Evolutionary conservation across 2,329 filamentous ascomycete genomes (phyloP).

Genomic region (Apiospora saccharicola): DNA sequence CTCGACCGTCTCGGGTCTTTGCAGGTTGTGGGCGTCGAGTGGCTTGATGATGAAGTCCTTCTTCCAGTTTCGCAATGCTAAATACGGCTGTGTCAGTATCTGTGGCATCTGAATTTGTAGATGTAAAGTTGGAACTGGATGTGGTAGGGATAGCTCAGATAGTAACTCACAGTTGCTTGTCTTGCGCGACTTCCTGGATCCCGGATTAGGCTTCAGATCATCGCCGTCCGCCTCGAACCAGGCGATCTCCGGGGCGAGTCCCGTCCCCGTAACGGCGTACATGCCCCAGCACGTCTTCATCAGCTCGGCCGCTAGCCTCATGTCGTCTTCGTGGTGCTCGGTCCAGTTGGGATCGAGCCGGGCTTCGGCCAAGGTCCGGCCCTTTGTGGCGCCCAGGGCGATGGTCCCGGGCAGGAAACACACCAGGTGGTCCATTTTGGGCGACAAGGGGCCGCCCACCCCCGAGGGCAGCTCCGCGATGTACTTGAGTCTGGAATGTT

Average conservation of each 20-base stretch:
- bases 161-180: neutral
- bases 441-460: slow-evolving; percentile 68
- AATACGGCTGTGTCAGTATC: neutral
- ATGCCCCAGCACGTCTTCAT: slow-evolving; percentile 99
- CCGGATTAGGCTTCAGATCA: slow-evolving; percentile 55
- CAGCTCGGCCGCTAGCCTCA: slow-evolving; percentile 85
- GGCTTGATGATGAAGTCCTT: slow-evolving; percentile 80
- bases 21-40: slow-evolving; percentile 89
- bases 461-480: slow-evolving; percentile 86
- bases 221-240: slow-evolving; percentile 82
- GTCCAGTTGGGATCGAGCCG: slow-evolving; percentile 77
- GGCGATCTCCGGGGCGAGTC: slow-evolving; percentile 90
- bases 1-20: slow-evolving; percentile 96
- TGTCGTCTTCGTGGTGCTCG: slow-evolving; percentile 82
- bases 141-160: neutral
- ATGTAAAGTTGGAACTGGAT: no score
- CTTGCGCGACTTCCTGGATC: neutral
- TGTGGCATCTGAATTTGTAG: neutral
- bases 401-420: slow-evolving; percentile 98
- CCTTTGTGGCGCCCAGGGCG: slow-evolving; percentile 84
- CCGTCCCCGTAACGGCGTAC: slow-evolving; percentile 89
- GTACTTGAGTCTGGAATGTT: slow-evolving; percentile 80
- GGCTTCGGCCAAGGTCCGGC: slow-evolving; percentile 77
- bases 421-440: slow-evolving; percentile 98
- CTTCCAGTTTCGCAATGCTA: slow-evolving; percentile 60